Evolutionary conservation across 1,284 basidiomycete genomes (phyloP), one percentile per base, ranked within the genome.

Genomic region (Apiotrichum domesticum): DNA sequence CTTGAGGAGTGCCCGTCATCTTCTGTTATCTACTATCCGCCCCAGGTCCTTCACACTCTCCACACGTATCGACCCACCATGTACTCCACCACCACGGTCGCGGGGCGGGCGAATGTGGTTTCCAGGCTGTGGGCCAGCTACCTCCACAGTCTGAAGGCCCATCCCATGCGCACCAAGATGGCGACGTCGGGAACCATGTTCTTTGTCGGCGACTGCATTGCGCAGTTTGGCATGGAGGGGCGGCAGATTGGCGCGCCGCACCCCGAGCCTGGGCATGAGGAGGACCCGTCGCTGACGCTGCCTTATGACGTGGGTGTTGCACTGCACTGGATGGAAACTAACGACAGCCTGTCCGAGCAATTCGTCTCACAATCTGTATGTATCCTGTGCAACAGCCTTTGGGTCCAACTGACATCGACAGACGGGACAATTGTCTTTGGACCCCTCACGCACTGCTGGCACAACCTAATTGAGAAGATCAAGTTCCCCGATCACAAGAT

Each of bases 151-250:
- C 54, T 62, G 11, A 21, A 35, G 29, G 14, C 10, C 5, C 47
- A 54, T 6, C 60, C 60, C 6, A 49, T 62, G n/a, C 48, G 57
- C 32, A 63, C 62, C 21, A 63, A 63, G 54, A 63, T 63, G 62
- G 44, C 52, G 21, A 63, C 62, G 11, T 51, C 51, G 15, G 53
- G 52, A 7, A 37, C 35, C 34, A 51, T 63, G 48, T 63, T 63
- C 50, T 29, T 55, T 4, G 9, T 60, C 13, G 62, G 58, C 37
- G 62, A 63, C 49, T 41, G 35, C 3, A 60, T 60, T 6, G 62
- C 62, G n/a, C 62, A 63, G 62, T 60, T 63, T 35, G 62, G 62
- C 9, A 58, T 63, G 32, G 62, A 63, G 58, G 62, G 62, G 3
- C 34, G 62, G 41, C 50, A 51, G 33, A 21, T 43, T 33, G 50